A percentile compares a stretch with the other conserved stretches of the same genome.
phyloP scores from a whole-genome alignment of 257 asterid genomes.

The Solanum paucissectum region DNA sequence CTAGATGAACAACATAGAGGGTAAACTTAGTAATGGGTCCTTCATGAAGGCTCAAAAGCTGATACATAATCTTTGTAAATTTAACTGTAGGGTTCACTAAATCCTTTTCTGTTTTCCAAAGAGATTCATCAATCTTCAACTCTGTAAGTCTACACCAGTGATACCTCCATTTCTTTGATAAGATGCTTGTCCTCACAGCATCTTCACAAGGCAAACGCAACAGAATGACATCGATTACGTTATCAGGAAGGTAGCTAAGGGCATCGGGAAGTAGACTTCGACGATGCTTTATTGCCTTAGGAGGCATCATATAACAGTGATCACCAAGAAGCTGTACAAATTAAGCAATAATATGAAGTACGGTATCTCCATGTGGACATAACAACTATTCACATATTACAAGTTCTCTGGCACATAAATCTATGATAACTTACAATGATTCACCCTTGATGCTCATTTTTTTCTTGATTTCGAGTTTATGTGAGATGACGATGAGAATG shows the following conservation, averaged over 20 bases:
- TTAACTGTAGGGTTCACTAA: neutral
- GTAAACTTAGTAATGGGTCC: neutral
- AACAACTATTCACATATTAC: neutral
- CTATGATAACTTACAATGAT: neutral
- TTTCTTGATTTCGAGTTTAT: neutral
- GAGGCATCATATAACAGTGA: neutral
- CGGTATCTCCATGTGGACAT: neutral
- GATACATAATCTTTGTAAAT: neutral
- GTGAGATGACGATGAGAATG: neutral
- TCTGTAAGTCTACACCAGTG: neutral
- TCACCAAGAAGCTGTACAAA: neutral
- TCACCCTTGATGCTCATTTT: neutral
- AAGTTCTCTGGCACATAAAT: neutral
- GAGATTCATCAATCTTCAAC: neutral
- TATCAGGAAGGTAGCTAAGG: neutral
- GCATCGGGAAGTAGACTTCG: neutral
- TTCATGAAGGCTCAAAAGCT: neutral
- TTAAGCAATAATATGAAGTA: neutral
- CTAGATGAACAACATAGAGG: neutral
- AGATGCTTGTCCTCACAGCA: neutral
- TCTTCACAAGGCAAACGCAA: neutral
- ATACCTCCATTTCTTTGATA: neutral
- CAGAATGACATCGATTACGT: neutral
- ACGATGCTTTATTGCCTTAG: neutral
- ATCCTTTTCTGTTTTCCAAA: neutral